phyloP scores from a whole-genome alignment of 495 filamentous ascomycete species.

The Penicillium chermesinum region DNA sequence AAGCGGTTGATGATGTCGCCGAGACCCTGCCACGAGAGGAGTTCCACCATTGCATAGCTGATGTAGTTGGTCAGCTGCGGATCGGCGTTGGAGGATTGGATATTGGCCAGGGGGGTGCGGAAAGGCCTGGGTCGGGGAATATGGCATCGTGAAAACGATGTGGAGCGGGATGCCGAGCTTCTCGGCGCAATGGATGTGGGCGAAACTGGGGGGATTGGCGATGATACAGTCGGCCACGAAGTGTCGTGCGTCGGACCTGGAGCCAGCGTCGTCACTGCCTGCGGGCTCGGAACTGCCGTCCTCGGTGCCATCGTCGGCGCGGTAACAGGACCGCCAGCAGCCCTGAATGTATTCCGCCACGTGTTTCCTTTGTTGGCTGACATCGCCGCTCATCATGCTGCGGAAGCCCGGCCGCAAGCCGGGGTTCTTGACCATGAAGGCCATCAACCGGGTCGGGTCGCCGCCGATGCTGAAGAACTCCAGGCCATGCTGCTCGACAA shows the following conservation, averaged over 20 bases:
- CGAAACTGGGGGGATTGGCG: conserved; percentile 76
- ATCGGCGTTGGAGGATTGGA: conserved; percentile 41
- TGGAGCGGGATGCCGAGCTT: conserved; percentile 68
- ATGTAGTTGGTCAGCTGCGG: conserved; percentile 57
- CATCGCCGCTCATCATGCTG: too few species aligned
- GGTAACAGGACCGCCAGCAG: conserved; percentile 37
- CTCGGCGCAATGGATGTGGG: conserved; percentile 74
- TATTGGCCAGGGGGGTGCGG: conserved; percentile 51
- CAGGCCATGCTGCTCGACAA: conserved; percentile 45
- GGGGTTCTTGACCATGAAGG: conserved; percentile 49
- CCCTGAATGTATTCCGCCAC: conserved; percentile 52
- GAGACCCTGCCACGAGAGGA: conserved; percentile 58
- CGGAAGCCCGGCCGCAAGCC: too few species aligned
- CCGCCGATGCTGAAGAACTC: conserved; percentile 56
- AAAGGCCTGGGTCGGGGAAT: conserved; percentile 42
- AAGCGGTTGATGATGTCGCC: conserved; percentile 11
- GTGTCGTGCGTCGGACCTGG: too few species aligned
- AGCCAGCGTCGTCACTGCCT: background rate
- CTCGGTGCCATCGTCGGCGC: conserved; percentile 4
- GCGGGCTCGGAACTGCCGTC: background rate
- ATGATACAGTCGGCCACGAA: conserved; percentile 78
- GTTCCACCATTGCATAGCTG: conserved; percentile 65
- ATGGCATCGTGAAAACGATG: conserved; percentile 76
- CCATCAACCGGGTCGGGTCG: conserved; percentile 56
- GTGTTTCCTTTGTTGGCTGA: too few species aligned